phyloP scores from a whole-genome alignment of 1,284 basidiomycete species.

The Fomes fomentarius region DNA sequence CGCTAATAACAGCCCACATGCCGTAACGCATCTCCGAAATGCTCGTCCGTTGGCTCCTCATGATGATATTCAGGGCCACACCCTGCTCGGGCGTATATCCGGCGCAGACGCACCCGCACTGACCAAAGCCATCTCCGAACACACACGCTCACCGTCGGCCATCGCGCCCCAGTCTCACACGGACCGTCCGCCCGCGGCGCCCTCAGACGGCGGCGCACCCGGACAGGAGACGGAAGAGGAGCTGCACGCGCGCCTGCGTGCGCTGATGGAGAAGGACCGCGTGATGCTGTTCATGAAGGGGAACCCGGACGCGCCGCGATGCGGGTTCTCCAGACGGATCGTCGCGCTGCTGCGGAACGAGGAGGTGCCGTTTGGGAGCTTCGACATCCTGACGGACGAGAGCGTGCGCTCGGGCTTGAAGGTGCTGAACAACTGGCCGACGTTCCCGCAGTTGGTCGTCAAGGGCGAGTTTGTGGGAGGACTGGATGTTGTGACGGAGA shows the following conservation, averaged over 20 bases:
- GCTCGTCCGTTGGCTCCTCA: too few relatives aligned
- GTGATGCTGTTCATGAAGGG: conserved; percentile 99
- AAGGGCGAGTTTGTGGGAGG: conserved; percentile 77
- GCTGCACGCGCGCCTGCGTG: conserved; percentile 62
- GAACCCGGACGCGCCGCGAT: conserved; percentile 82
- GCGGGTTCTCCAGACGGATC: conserved; percentile 80
- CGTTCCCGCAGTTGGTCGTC: conserved; percentile 68
- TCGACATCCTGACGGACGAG: conserved; percentile 77
- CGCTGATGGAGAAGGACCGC: conserved; percentile 69
- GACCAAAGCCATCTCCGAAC: conserved; percentile 64
- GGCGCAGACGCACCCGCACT: conserved; percentile 84
- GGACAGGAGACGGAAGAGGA: conserved; percentile 64
- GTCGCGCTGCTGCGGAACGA: conserved; percentile 66
- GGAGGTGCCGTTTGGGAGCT: conserved; percentile 67
- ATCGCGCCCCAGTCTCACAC: conserved; percentile 45
- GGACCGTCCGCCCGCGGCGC: conserved; percentile 39
- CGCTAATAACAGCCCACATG: background rate
- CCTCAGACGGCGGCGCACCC: conserved; percentile 28
- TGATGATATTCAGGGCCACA: conserved; percentile 91
- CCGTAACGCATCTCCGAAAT: too few relatives aligned
- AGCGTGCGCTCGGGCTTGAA: conserved; percentile 69
- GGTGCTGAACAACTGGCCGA: conserved; percentile 68
- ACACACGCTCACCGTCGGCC: conserved; percentile 44
- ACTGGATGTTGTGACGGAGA: conserved; percentile 67
- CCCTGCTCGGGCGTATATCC: conserved; percentile 78